These are phyloP conservation scores for Phragmites australis DNA, from an alignment of 176 grass and related monocot genomes.

Conservation along the genomic window DNA sequence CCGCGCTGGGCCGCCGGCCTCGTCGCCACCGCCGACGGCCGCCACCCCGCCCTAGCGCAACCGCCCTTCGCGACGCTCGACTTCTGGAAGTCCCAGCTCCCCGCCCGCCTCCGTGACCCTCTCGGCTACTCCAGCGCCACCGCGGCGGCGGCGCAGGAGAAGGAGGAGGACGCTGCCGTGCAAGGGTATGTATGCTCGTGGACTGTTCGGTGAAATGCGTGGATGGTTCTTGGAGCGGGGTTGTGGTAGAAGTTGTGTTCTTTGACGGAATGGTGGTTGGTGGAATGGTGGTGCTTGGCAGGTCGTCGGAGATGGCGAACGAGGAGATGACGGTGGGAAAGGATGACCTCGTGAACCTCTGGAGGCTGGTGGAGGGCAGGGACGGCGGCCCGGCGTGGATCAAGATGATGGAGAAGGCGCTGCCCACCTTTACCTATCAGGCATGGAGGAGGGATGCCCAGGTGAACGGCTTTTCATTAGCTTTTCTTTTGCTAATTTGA, in stretches of 20 bases:
- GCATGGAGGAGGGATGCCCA: conserved; percentile 85
- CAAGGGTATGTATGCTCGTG: conserved; percentile 38
- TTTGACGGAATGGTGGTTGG: conserved; percentile 15
- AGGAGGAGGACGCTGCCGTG: conserved; percentile 21
- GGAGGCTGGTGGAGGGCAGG: conserved; percentile 66
- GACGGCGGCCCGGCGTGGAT: conserved; percentile 75
- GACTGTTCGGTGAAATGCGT: conserved; percentile 33
- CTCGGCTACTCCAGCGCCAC: conserved; percentile 37
- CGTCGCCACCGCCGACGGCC: conserved; percentile 30
- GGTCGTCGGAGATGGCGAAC: conserved; percentile 44
- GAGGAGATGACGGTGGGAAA: conserved; percentile 60
- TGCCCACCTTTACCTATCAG: conserved; percentile 68
- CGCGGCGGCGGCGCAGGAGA: neutral
- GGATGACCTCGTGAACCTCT: conserved; percentile 65
- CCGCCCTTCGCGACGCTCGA: conserved; percentile 37
- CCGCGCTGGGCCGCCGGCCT: conserved; percentile 73
- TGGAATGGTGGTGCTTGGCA: conserved; percentile 42
- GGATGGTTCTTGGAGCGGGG: neutral
- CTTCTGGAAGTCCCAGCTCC: conserved; percentile 54
- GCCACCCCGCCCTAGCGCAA: neutral
- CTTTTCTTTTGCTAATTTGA: conserved; percentile 20
- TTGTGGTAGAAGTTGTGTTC: conserved; percentile 34
- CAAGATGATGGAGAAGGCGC: conserved; percentile 79
- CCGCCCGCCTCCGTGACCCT: conserved; percentile 49
- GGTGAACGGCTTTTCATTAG: conserved; percentile 32